Evolutionary conservation across 306 rosid genomes (phyloP), one percentile per base, ranked within the genome.

Genomic region (Luffa acutangula): DNA sequence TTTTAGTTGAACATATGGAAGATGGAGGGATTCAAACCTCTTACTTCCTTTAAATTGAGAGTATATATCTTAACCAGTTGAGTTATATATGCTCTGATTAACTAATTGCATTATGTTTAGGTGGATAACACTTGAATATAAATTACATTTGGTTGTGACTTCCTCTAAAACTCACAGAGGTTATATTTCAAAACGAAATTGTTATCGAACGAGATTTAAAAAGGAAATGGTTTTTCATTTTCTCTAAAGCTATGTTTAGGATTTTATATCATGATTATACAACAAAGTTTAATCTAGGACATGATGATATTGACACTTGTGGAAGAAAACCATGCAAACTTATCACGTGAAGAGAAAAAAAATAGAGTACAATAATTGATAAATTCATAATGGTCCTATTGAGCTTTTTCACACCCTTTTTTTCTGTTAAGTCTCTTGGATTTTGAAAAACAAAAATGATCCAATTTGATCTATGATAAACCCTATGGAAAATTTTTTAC

Each of bases 351-450:
- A 71, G 0, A 45, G 48, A 37, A 63, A 70, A 70, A 9, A 70
- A 18, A 20, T 45, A 43, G 57, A 71, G 76, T 25, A 71, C 76
- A 71, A 71, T 71, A 45, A 71, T 71, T 71, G 57, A 71, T 18
- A 67, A 39, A 7, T 67, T n/a, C 52, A 67, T 21, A 12, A 71
- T 45, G 14, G 57, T 71, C 76, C 76, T 21, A 10, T 71, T 71
- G 13, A 71, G 57, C 37, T 20, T 71, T 71, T 45, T 70, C 34
- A 3, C 8, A n/a, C 8, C 14, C 39, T 33, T 2, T 21, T 71
- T 70, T 42, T 43, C 21, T 4, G 18, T 0, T 4, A 36, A 63
- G 3, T 25, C 15, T 63, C 18, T 64, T 21, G 36, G 9, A 15
- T 65, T 39, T 65, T 33, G 37, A 59, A 9, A 59, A 59, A 25